phyloP scores from a whole-genome alignment of 192 early-diverging fungal species.

The Coemansia sp. region DNA sequence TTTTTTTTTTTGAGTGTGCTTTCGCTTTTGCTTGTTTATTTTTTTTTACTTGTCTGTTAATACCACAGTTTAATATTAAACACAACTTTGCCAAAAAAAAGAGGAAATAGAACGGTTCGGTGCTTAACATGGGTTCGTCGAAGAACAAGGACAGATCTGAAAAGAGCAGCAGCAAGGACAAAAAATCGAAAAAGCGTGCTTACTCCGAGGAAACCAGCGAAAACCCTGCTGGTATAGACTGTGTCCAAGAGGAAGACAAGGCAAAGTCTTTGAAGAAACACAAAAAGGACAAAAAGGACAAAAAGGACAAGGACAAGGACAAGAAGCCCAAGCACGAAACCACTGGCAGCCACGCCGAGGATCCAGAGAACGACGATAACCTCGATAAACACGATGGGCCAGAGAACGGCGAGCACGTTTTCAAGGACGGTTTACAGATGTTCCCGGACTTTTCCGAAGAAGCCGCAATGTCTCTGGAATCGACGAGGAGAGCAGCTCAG shows the following conservation, averaged over 20 bases:
- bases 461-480: conserved; percentile 19
- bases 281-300: conserved; percentile 13
- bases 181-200: neutral
- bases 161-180: conserved; percentile 7
- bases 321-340: conserved; percentile 8
- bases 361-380: neutral
- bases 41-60: neutral
- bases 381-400: neutral
- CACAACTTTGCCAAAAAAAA: neutral
- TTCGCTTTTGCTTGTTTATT: neutral
- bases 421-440: conserved; percentile 27
- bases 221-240: neutral
- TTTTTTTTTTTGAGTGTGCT: neutral
- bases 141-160: neutral
- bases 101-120: neutral
- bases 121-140: neutral
- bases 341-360: neutral
- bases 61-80: neutral
- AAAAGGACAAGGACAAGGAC: conserved; percentile 31
- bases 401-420: conserved; percentile 13
- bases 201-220: neutral
- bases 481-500: conserved; percentile 23
- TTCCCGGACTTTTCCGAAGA: conserved; percentile 54
- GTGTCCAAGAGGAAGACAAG: neutral
- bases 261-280: neutral